Conservation (phyloP, 139 green algal genomes). For the Volvox reticuliferus region DNA sequence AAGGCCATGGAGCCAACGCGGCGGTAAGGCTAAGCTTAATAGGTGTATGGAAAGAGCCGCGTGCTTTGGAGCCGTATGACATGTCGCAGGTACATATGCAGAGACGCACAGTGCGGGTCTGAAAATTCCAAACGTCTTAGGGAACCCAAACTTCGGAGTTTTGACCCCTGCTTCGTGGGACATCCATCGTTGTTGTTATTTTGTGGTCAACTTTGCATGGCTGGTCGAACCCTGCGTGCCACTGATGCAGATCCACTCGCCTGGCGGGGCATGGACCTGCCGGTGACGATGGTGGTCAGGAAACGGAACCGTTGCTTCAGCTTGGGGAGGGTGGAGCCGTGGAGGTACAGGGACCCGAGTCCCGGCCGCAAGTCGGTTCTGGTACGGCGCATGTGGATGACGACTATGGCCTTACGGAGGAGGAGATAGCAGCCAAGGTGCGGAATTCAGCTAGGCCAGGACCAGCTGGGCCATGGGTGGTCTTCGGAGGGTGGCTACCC, state of each 20-base stretch:
- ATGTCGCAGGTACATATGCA: too few relatives aligned
- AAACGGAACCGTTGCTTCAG: slow-evolving; percentile 1
- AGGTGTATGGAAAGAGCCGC: too few relatives aligned
- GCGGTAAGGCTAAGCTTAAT: neutral
- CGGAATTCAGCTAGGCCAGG: neutral
- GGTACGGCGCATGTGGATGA: neutral
- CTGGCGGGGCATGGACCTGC: neutral
- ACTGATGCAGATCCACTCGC: neutral
- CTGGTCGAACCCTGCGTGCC: neutral
- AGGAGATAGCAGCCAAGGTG: slow-evolving; percentile 40
- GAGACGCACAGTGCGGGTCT: too few relatives aligned
- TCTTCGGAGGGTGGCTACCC: too few relatives aligned
- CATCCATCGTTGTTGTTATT: too few relatives aligned
- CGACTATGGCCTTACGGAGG: slow-evolving; percentile 35
- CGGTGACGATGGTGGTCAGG: neutral
- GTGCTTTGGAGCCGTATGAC: too few relatives aligned
- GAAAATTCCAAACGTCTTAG: too few relatives aligned
- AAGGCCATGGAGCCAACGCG: slow-evolving; percentile 2
- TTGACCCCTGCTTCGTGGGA: too few relatives aligned
- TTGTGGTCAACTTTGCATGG: too few relatives aligned
- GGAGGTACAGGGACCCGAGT: slow-evolving; percentile 8
- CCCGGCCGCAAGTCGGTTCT: neutral
- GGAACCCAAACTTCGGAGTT: too few relatives aligned
- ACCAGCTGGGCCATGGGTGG: too few relatives aligned
- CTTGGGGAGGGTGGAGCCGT: neutral